Conservation (phyloP, 148 eudicot genomes). For the Bassia scoparia region DNA sequence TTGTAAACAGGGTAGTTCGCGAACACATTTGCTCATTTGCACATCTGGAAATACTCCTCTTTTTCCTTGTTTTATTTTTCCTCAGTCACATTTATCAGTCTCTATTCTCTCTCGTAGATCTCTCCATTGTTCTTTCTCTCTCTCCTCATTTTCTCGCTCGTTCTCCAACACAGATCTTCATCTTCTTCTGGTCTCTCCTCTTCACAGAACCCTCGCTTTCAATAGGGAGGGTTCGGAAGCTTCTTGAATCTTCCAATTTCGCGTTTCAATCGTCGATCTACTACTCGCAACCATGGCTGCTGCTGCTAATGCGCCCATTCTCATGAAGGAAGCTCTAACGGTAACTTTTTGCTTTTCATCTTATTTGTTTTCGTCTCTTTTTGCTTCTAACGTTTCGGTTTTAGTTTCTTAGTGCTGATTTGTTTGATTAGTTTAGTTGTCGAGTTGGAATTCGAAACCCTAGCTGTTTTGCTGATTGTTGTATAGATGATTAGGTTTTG, state of each 20-base stretch:
- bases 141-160: neutral
- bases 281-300: conserved; percentile 67
- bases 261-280: neutral
- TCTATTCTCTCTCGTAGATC: neutral
- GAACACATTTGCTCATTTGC: too few species aligned
- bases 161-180: neutral
- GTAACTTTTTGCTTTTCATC: conserved; percentile 32
- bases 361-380: neutral
- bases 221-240: neutral
- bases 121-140: neutral
- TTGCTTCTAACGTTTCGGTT: neutral
- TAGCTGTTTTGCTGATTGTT: neutral
- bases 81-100: too few species aligned
- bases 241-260: neutral
- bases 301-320: conserved; percentile 95
- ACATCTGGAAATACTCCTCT: too few species aligned
- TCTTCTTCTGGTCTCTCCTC: neutral
- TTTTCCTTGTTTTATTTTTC: too few species aligned
- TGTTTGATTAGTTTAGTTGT: neutral
- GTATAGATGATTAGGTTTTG: conserved; percentile 12
- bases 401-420: neutral
- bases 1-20: too few species aligned
- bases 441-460: neutral
- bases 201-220: neutral
- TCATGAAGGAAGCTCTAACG: conserved; percentile 90